Conservation (phyloP, 2,329 filamentous ascomycete genomes). For the Venturia oleaginea region DNA sequence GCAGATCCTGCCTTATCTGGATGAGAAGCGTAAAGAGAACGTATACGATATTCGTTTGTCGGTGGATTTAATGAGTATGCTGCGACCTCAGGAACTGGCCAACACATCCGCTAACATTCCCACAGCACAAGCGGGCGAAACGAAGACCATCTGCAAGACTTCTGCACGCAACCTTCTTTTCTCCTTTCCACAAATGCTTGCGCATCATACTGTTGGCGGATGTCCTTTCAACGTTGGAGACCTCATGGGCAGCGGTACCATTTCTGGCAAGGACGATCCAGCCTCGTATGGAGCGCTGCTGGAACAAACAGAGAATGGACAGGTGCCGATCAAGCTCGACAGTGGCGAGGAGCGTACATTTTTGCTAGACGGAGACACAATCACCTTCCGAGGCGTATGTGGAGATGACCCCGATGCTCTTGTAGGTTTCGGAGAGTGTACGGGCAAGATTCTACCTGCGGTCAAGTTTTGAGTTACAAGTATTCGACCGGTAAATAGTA, state of each 20-base stretch:
- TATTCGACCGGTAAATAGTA: not conserved
- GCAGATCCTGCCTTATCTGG: conserved; percentile 52
- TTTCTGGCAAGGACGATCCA: conserved; percentile 59
- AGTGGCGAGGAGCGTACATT: conserved; percentile 62
- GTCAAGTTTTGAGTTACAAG: conserved; percentile 4
- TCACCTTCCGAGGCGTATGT: conserved; percentile 43
- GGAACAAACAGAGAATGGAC: conserved; percentile 64
- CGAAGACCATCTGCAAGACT: conserved; percentile 42
- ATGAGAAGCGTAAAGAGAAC: conserved; percentile 49
- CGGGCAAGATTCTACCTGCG: conserved; percentile 51
- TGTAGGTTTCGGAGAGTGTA: conserved; percentile 69
- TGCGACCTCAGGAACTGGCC: not conserved
- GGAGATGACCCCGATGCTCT: conserved; percentile 53
- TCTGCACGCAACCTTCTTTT: conserved; percentile 9
- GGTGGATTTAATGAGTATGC: conserved; percentile 47
- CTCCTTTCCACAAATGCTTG: conserved; percentile 54
- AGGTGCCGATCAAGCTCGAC: conserved; percentile 50
- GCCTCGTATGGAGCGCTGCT: conserved; percentile 58
- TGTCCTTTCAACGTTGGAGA: conserved; percentile 68
- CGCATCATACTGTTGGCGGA: conserved; percentile 32
- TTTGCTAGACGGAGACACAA: conserved; percentile 63
- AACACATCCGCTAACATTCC: conserved; percentile 17
- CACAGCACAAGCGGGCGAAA: conserved; percentile 35
- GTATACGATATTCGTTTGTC: conserved; percentile 63
- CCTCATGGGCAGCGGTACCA: conserved; percentile 69